Conservation (phyloP, 2,329 filamentous ascomycete genomes). For the Chalara sp. region DNA sequence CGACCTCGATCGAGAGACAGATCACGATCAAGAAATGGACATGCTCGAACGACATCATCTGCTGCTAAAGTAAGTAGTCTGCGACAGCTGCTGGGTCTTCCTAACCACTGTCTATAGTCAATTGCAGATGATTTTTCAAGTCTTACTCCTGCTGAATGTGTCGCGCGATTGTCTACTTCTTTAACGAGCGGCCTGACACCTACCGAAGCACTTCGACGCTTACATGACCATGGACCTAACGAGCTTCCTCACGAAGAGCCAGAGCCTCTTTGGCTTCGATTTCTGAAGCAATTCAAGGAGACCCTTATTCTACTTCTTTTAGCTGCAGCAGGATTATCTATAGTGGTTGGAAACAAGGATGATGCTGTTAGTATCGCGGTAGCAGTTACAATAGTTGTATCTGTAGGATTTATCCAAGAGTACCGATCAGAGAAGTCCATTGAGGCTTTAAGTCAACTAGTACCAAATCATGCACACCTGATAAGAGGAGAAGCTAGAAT, state of each 20-base stretch:
- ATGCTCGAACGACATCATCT: constrained; percentile 24
- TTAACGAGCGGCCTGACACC: constrained; percentile 73
- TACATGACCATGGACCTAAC: constrained; percentile 80
- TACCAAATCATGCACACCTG: constrained; percentile 94
- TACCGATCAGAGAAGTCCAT: constrained; percentile 97
- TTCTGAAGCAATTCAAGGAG: constrained; percentile 94
- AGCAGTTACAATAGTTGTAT: constrained; percentile 93
- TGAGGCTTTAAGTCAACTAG: constrained; percentile 86
- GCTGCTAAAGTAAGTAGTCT: constrained; percentile 24
- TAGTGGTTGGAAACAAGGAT: constrained; percentile 87
- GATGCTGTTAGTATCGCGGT: constrained; percentile 94
- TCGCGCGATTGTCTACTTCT: constrained; percentile 74
- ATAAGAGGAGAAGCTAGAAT: constrained; percentile 48
- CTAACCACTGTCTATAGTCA: constrained; percentile 20
- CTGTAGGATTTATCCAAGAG: constrained; percentile 93
- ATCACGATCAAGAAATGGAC: constrained; percentile 19
- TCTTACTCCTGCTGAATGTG: constrained; percentile 73
- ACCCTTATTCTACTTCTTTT: constrained; percentile 89
- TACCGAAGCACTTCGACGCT: constrained; percentile 70
- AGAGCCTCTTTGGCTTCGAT: constrained; percentile 91
- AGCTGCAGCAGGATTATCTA: constrained; percentile 78
- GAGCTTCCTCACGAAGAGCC: constrained; percentile 91
- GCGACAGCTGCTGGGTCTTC: not conserved
- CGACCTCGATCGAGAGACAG: constrained; percentile 18
- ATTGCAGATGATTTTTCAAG: constrained; percentile 53